Evolutionary conservation across 2,329 filamentous ascomycete species (phyloP), one percentile per base, ranked within the genome.

Genomic region (Meredithiella fracta): DNA sequence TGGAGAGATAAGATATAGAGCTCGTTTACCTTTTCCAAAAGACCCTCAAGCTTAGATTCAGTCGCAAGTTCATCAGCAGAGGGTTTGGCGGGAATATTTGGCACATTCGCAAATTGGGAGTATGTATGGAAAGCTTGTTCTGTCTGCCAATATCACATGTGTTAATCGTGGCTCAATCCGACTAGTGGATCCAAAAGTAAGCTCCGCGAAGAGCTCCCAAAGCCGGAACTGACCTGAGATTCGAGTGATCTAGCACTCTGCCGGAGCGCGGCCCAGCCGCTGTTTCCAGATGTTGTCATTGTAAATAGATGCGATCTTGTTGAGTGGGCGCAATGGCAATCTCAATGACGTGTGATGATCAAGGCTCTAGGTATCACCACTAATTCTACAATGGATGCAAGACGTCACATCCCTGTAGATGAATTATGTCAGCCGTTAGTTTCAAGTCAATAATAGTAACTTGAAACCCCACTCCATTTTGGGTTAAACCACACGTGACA

Each of bases 191-290:
- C n/a, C n/a, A n/a, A n/a, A 38, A 38, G 37, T 8, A 38, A 14
- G n/a, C 11, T 38, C n/a, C 15, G 23, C 20, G 22, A 25, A 14
- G 22, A 25, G 15, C 17, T 22, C 23, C 9, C 5, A 2, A n/a
- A 25, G 8, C 14, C 22, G 17, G 9, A 52, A 60, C 67, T 61
- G 74, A 94, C 91, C 78, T 97, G 91, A 59, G 84, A 87, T 69
- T 98, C 92, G 60, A 96, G 75, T 47, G 82, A 80, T 64, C 92
- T 79, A 60, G 89, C 87, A 71, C 97, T 91, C 68, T 96, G 89
- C 64, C 92, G 86, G 62, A 97, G 77, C 72, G 96, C 89, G 65
- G 88, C 83, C 92, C 92, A 98, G 71, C 89, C 83, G 60, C 78
- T 75, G 60, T 70, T 80, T 61, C 77, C 72, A 29, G 54, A 53